These are phyloP conservation scores for Sugiyamaella neomexicana DNA, from an alignment of 1,139 yeast species.

Conservation along the genomic window DNA sequence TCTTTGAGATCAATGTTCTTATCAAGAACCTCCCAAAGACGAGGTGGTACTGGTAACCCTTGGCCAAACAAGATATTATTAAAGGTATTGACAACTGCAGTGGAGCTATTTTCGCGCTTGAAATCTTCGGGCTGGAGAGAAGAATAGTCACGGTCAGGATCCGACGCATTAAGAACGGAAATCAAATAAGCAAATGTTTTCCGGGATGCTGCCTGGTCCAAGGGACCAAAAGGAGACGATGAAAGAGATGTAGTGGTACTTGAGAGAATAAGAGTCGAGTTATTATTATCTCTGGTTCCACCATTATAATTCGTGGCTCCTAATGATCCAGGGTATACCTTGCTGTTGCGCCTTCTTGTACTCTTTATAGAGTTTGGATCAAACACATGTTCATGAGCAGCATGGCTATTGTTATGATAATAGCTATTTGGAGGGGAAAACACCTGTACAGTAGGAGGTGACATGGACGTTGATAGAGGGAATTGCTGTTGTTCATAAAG, in stretches of 20 bases:
- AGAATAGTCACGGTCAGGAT: conserved; percentile 94
- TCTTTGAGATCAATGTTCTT: conserved; percentile 78
- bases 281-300: not conserved
- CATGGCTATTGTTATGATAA: conserved; percentile 3
- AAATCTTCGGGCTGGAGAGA: conserved; percentile 86
- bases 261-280: not conserved
- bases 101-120: conserved; percentile 51
- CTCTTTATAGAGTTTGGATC: conserved; percentile 10
- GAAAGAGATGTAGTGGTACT: conserved; percentile 26
- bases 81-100: conserved; percentile 65
- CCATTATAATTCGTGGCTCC: conserved; percentile 9
- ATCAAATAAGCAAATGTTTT: conserved; percentile 88
- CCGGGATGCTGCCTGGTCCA: conserved; percentile 77
- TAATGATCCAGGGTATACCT: conserved; percentile 5
- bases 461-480: conserved; percentile 27
- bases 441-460: conserved; percentile 25
- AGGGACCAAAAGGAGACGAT: conserved; percentile 88
- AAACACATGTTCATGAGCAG: conserved; percentile 10
- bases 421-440: conserved; percentile 25
- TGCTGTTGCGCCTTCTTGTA: conserved; percentile 8
- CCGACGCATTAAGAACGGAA: conserved; percentile 85
- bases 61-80: conserved; percentile 78
- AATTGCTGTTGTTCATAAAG: conserved; percentile 26
- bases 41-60: conserved; percentile 57
- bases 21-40: conserved; percentile 90